Evolutionary conservation across 2,329 filamentous ascomycete species (phyloP), one percentile per base, ranked within the genome.

Genomic region (Calonectria hongkongensis): DNA sequence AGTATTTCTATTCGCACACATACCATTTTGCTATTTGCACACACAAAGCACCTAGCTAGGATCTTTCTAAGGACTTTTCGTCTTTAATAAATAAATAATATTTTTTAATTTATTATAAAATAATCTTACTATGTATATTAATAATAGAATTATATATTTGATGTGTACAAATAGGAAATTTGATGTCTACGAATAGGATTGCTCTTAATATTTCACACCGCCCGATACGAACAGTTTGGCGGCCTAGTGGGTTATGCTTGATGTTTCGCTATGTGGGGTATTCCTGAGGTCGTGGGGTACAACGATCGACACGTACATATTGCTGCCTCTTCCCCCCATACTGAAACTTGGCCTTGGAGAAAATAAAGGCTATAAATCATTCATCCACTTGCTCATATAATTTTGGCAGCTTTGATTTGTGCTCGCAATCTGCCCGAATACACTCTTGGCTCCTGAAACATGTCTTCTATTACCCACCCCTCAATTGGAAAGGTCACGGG

Each of bases 401-500:
- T 51, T 9, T n/a, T n/a, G 3, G 27, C 15, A 33, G 15, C 6
- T 21, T 33, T 18, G 6, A 15, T 13, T 28, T 54, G 13, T 33
- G 8, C 15, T 54, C 16, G 2, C 8, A 33, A 33, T 54, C 27
- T 10, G 50, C 50, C 12, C 1, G 50, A 54, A 54, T 33, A 54
- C 16, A 3, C 15, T 1, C 8, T 33, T n/a, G 28, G 4, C 50
- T 27, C 15, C 27, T 33, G 28, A 33, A n/a, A 5, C 48, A 33
- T 33, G 28, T 54, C 28, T 6, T 39, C 16, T 9, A 36, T 56
- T 36, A 25, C 5, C 15, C 65, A 68, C 18, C 50, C 48, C 25
- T 43, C 8, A 10, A 68, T 69, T 18, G 66, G 66, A 18, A 62
- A 25, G 5, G 56, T 63, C 45, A 63, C 43, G 6, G 66, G 54